Conservation (phyloP, 1,284 basidiomycete genomes). For the Agaricales sp. region DNA sequence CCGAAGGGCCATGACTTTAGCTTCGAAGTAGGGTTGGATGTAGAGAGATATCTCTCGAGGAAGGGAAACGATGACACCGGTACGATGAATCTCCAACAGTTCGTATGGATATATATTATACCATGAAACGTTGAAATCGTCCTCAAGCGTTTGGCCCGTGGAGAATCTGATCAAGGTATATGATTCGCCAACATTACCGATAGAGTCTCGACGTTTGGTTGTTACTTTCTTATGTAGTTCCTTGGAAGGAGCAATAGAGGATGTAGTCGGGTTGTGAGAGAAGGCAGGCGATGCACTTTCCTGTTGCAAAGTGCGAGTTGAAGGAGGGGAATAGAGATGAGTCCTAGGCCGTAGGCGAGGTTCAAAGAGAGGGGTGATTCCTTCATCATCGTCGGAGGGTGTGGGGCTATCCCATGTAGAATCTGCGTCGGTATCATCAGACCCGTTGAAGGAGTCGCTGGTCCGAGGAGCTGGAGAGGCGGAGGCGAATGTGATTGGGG, state of each 20-base stretch:
- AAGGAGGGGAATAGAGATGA: not conserved
- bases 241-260: not conserved
- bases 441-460: conserved; percentile 9
- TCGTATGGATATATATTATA: conserved; percentile 49
- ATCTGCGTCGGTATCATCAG: conserved; percentile 18
- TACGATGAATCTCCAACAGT: conserved; percentile 52
- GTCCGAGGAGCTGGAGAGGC: conserved; percentile 9
- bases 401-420: conserved; percentile 13
- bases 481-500: conserved; percentile 51
- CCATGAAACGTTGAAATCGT: conserved; percentile 45
- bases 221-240: not conserved
- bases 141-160: conserved; percentile 57
- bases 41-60: conserved; percentile 38
- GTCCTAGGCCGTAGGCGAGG: conserved; percentile 21
- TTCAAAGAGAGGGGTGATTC: conserved; percentile 6
- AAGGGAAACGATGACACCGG: conserved; percentile 28
- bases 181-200: not conserved
- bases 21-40: conserved; percentile 58
- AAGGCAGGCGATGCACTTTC: not conserved
- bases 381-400: conserved; percentile 1
- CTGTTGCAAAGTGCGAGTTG: not conserved
- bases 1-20: conserved; percentile 44
- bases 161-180: conserved; percentile 50
- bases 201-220: not conserved
- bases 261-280: not conserved